Evolutionary conservation across 805 yeast species (phyloP).

Genomic region (Maudiozyma turicensis): DNA sequence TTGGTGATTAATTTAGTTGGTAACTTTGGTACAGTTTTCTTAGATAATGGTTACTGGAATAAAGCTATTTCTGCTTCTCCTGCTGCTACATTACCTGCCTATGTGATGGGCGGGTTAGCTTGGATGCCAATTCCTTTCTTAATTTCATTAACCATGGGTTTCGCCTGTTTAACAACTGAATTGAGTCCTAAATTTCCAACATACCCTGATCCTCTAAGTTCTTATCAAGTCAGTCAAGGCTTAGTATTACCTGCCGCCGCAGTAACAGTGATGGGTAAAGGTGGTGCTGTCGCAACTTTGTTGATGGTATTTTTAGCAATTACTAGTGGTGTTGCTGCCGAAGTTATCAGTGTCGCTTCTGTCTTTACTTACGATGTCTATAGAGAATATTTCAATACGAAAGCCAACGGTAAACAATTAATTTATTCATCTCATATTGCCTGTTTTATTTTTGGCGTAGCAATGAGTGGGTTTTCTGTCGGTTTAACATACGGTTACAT

Average conservation of each 20-base stretch:
- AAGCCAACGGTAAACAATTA: slow-evolving; percentile 64
- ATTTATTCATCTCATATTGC: slow-evolving; percentile 59
- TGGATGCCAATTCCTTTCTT: slow-evolving; percentile 90
- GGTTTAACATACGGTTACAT: slow-evolving; percentile 76
- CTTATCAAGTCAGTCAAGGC: slow-evolving; percentile 73
- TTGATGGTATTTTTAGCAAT: slow-evolving; percentile 83
- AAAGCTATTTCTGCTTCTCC: slow-evolving; percentile 84
- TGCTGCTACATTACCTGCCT: slow-evolving; percentile 77
- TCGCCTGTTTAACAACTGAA: slow-evolving; percentile 73
- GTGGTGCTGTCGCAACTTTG: slow-evolving; percentile 80
- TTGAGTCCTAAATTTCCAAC: slow-evolving; percentile 66
- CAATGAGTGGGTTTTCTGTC: slow-evolving; percentile 75
- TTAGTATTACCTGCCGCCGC: slow-evolving; percentile 62
- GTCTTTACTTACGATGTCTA: slow-evolving; percentile 79
- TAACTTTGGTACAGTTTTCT: slow-evolving; percentile 79
- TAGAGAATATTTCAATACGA: slow-evolving; percentile 70
- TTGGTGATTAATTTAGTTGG: slow-evolving; percentile 83
- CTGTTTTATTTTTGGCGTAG: slow-evolving; percentile 49
- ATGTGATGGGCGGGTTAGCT: slow-evolving; percentile 76
- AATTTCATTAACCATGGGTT: slow-evolving; percentile 75
- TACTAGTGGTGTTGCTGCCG: slow-evolving; percentile 88
- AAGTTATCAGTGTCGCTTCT: slow-evolving; percentile 79
- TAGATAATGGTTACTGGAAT: slow-evolving; percentile 83
- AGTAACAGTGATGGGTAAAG: slow-evolving; percentile 71
- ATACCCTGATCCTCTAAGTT: slow-evolving; percentile 55